Conservation (phyloP, 371 early-diverging fungal genomes). For the Sporodiniella umbellata region DNA sequence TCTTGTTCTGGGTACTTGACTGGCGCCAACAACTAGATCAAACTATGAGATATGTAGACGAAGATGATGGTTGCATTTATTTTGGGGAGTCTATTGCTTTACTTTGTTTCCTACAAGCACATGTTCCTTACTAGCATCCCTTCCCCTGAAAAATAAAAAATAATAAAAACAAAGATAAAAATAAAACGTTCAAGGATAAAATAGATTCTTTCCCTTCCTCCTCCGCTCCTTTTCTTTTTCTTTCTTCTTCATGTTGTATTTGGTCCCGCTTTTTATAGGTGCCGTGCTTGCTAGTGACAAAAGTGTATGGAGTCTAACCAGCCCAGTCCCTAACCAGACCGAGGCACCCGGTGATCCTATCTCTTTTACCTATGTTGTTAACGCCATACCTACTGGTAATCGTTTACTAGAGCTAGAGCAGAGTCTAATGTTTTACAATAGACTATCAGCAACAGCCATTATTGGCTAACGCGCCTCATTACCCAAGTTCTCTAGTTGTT, state of each 20-base stretch:
- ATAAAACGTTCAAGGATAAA: neutral
- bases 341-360: neutral
- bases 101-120: slow-evolving; percentile 52
- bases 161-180: neutral
- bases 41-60: slow-evolving; percentile 40
- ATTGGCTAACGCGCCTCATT: neutral
- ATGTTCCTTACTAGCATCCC: slow-evolving; percentile 29
- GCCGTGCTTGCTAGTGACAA: neutral
- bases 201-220: too few species aligned
- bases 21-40: slow-evolving; percentile 41
- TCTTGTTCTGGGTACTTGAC: slow-evolving; percentile 54
- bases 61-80: slow-evolving; percentile 48
- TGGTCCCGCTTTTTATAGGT: neutral
- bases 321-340: neutral
- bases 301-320: neutral
- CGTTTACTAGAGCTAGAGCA: neutral
- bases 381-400: neutral
- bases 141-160: neutral
- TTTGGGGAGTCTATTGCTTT: slow-evolving; percentile 65
- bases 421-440: neutral
- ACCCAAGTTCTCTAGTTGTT: slow-evolving; percentile 14
- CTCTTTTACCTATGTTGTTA: neutral
- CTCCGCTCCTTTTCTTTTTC: neutral
- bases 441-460: neutral
- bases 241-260: neutral